Conservation (phyloP, 78 protist species). For the Neovahlkampfia damariscottae region DNA sequence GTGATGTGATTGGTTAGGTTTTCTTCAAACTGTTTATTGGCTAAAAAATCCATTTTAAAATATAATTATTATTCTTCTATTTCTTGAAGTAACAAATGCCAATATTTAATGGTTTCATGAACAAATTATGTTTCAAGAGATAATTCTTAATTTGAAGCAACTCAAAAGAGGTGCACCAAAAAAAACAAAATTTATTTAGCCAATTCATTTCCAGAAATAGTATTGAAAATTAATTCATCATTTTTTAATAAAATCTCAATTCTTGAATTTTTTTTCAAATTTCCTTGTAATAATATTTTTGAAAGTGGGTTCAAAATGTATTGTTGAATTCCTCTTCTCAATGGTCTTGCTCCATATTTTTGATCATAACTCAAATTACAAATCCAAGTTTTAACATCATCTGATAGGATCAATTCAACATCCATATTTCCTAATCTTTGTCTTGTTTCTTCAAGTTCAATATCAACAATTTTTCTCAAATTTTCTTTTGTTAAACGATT, state of each 20-base stretch:
- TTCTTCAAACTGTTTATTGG: too few relatives aligned
- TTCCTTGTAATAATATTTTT: not conserved
- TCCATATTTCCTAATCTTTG: conserved; percentile 4
- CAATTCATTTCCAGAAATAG: too few relatives aligned
- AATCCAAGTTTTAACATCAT: not conserved
- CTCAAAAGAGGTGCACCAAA: too few relatives aligned
- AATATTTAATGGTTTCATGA: too few relatives aligned
- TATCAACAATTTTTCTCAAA: conserved; percentile 19
- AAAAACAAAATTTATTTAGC: too few relatives aligned
- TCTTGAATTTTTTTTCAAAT: conserved; percentile 8
- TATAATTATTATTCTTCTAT: too few relatives aligned
- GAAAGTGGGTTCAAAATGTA: conserved; percentile 31
- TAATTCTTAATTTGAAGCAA: too few relatives aligned
- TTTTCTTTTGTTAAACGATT: conserved; percentile 22
- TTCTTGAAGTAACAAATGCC: too few relatives aligned
- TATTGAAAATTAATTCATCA: too few relatives aligned
- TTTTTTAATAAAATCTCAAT: not conserved
- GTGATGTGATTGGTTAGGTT: too few relatives aligned
- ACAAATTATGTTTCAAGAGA: too few relatives aligned
- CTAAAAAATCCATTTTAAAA: too few relatives aligned
- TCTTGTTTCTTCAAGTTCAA: conserved; percentile 1
- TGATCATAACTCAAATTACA: conserved; percentile 34
- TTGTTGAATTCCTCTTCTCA: conserved; percentile 27
- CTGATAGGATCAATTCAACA: conserved; percentile 2
- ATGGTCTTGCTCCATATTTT: conserved; percentile 58